Base-by-base conservation (phyloP, 2,329 filamentous ascomycete genomes). In the Fusarium armeniacum region DNA sequence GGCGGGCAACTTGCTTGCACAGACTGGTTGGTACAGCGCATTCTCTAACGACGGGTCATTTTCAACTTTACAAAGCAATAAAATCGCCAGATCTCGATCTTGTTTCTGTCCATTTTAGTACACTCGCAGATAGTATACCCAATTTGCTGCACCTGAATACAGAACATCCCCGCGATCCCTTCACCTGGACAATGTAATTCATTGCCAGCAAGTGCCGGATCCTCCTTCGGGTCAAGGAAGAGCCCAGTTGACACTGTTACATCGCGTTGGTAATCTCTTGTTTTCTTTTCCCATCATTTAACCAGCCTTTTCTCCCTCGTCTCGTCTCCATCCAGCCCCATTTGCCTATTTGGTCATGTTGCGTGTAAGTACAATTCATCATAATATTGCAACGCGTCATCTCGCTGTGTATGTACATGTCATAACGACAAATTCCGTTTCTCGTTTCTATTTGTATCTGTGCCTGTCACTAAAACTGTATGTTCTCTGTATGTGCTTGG, bases 241-340 rank as follows among this genome's bases (percentile, higher is more conserved):
- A 71, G 60, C 59, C 68, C 52, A 70, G 55, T 70, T 53, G 62
- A 70, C 28, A 62, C 52, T 57, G 69, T 72, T 71, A 72, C 69
- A 71, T 71, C 69, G 69, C 40, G 46, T 40, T 58, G 53, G 32
- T 35, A 59, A 58, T 58, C 64, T 58, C 46, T 65, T 65, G 56
- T 60, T 20, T 51, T 58, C 32, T 45, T 33, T 54, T 51, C 41
- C 32, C 57, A 64, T 65, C 43, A 58, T 70, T 61, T 63, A 58
- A 50, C 56, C 62, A 60, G 40, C 16, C 53, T 13, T 50, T 63
- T 55, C 64, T 30, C 43, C 43, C 67, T 69, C 68, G 58, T 71
- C 56, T 68, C 70, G 58, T 72, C 64, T 73, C 55, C 43, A 56
- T 66, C 61, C 58, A 30, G 67, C 63, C 69, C 69, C 58, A 24